Evolutionary conservation across 176 grass and related monocot species (phyloP), one percentile per base, ranked within the genome.

Genomic region (Eleusine coracana): DNA sequence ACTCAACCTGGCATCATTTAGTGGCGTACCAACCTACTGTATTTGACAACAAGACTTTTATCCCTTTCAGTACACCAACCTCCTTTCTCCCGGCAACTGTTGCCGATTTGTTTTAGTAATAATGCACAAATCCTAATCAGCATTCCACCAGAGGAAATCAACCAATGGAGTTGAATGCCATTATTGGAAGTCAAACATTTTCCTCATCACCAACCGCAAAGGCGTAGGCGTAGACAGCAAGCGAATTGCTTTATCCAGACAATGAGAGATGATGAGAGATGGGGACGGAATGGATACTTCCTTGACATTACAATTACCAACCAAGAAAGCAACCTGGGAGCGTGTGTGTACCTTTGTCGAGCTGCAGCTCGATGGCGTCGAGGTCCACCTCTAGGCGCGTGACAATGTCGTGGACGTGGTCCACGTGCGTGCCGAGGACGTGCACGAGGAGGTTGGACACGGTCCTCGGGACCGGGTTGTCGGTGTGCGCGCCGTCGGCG

Each of bases 351-450:
- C 95, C 92, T 94, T 86, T 91, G 81, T 97, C 95, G 39, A 97
- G 89, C 76, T 94, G 82, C 70, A 97, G 90, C 84, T 97, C 95
- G 76, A 97, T 77, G 54, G 64, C 54, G 77, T 97, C 92, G 60
- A 97, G 84, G 29, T 97, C 95, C 95, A 92, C 91, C 86, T 97
- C 92, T 70, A 94, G 89, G 39, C 88, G 82, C 62, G 95, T 91
- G 55, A 97, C 90, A 69, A 97, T 97, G 89, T 97, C 95, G 87
- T 97, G 95, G 83, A 92, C 86, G 39, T 97, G 95, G 87, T 94
- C 95, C 0, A 97, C 84, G 83, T 97, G 95, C 44, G 95, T 97
- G 52, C 90, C 90, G 12, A 97, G 87, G 63, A 97, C 80, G 89
- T 97, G 95, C 74, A 97, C 92, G 34, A 97, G 88, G 49, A 97